Percentiles rank a stretch among this genome's conserved stretches.
Evolutionary conservation across 129 eudicot genomes (phyloP).

Genomic region (Flaveria linearis): DNA sequence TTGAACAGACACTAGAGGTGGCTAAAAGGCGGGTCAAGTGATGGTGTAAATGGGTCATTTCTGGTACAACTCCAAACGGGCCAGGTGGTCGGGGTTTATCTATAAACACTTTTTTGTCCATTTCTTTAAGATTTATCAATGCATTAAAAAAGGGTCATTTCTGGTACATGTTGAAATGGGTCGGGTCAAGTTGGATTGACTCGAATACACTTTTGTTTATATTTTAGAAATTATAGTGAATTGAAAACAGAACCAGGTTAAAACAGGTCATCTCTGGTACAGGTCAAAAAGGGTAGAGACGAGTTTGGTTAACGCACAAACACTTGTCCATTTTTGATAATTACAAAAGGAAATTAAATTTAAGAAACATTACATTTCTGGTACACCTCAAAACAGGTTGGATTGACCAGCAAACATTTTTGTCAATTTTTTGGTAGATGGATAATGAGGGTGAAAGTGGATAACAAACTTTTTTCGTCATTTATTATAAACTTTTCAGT

Average conservation of each 20-base stretch:
- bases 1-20: constrained; percentile 14
- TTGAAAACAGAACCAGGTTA: neutral
- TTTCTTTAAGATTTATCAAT: neutral
- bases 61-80: neutral
- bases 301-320: neutral
- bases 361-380: neutral
- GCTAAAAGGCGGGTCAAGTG: neutral
- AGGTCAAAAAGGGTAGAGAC: neutral
- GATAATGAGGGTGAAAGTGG: too few relatives aligned
- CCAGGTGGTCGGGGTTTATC: neutral
- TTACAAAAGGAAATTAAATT: too few relatives aligned
- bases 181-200: neutral
- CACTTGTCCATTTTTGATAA: neutral
- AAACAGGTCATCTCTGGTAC: neutral
- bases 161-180: neutral
- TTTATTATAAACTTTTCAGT: too few relatives aligned
- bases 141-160: neutral
- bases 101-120: neutral
- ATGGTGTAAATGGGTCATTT: neutral
- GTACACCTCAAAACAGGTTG: neutral
- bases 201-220: neutral
- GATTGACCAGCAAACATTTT: neutral
- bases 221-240: neutral
- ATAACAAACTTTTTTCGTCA: too few relatives aligned
- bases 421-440: too few relatives aligned